A percentile compares a stretch with the other conserved stretches of the same genome.
phyloP scores from a whole-genome alignment of 1,284 basidiomycete species.

The Marasmius fiardii region DNA sequence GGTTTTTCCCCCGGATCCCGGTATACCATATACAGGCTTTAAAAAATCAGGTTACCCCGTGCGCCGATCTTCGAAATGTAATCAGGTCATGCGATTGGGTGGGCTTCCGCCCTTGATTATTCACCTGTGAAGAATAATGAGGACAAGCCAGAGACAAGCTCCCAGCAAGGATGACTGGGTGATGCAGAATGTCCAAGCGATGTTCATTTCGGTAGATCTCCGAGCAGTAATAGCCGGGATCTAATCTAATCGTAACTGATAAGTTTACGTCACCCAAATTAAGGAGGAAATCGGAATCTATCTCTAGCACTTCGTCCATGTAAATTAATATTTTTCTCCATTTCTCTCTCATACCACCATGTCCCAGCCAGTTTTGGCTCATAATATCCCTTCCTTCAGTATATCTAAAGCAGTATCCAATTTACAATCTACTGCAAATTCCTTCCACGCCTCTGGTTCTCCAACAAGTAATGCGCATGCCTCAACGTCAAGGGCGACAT shows the following conservation, averaged over 20 bases:
- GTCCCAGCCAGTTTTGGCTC: conserved; percentile 1
- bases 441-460: conserved; percentile 1
- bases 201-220: no score
- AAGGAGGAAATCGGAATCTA: conserved; percentile 4
- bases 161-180: no score
- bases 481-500: conserved; percentile 19
- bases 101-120: no score
- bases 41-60: no score
- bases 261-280: neutral
- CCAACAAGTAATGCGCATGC: neutral
- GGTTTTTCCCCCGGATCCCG: no score
- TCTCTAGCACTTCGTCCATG: neutral
- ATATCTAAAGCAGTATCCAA: conserved; percentile 1
- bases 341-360: conserved; percentile 4
- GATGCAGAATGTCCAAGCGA: no score
- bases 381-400: neutral
- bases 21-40: no score
- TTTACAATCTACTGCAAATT: conserved; percentile 2
- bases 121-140: no score
- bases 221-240: neutral
- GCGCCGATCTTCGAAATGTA: no score
- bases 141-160: no score
- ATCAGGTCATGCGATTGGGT: no score
- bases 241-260: neutral
- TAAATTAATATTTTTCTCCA: neutral